Conservation (phyloP, 106 monocot genomes). For the Acorus gramineus region DNA sequence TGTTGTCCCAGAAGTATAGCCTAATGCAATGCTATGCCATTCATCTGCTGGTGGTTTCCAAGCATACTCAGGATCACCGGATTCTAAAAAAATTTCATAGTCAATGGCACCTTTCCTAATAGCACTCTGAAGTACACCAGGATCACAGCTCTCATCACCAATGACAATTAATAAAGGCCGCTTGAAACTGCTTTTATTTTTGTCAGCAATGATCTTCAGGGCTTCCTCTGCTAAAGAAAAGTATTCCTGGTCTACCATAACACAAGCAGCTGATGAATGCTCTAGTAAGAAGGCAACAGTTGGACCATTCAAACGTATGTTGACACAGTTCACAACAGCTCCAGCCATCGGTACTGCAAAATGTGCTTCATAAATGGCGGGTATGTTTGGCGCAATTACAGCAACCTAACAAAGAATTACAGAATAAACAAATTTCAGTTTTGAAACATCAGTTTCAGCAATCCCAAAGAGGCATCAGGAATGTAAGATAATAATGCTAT, state of each 20-base stretch:
- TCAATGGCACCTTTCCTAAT: slow-evolving; percentile 72
- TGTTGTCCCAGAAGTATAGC: slow-evolving; percentile 94
- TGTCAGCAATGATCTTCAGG: slow-evolving; percentile 46
- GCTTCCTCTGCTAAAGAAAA: slow-evolving; percentile 62
- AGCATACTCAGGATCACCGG: slow-evolving; percentile 63
- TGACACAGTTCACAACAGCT: slow-evolving; percentile 70
- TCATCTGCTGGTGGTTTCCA: slow-evolving; percentile 90
- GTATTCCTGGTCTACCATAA: slow-evolving; percentile 87
- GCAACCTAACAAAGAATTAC: slow-evolving; percentile 47
- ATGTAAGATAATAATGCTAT: no score
- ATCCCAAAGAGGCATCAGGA: no score
- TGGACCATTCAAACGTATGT: slow-evolving; percentile 69
- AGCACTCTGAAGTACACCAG: slow-evolving; percentile 39
- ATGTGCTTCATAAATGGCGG: slow-evolving; percentile 86
- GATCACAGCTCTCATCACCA: slow-evolving; percentile 57
- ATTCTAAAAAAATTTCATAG: slow-evolving; percentile 70
- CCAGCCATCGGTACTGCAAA: slow-evolving; percentile 97
- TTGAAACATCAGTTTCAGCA: neutral
- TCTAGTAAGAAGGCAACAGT: slow-evolving; percentile 79
- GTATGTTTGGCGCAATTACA: slow-evolving; percentile 87
- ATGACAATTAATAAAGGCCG: slow-evolving; percentile 75
- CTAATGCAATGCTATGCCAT: slow-evolving; percentile 93
- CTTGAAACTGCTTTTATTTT: slow-evolving; percentile 30
- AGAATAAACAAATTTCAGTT: neutral
- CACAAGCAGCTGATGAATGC: slow-evolving; percentile 57